Percentiles rank a stretch among this genome's conserved stretches.
phyloP scores from a whole-genome alignment of 2,329 filamentous ascomycete species.

The Lizonia empirigonia region DNA sequence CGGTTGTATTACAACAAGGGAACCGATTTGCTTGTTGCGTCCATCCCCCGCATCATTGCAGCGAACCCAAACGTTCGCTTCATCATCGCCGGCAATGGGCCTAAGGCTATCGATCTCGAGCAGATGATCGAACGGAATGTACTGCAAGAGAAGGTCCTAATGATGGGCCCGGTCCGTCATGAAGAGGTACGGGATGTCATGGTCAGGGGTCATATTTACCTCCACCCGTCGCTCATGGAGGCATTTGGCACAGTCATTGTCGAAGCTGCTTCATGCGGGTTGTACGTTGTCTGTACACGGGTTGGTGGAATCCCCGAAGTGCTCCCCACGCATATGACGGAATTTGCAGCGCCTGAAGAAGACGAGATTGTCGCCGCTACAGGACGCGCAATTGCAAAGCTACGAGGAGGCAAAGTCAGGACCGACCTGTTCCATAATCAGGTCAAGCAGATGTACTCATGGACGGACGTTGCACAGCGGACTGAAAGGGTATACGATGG shows the following conservation, averaged over 20 bases:
- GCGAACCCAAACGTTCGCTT: constrained; percentile 92
- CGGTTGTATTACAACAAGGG: constrained; percentile 99
- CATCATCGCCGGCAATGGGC: constrained; percentile 93
- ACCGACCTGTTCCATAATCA: constrained; percentile 96
- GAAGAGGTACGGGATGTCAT: constrained; percentile 98
- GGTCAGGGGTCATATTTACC: constrained; percentile 94
- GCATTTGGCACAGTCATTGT: constrained; percentile 98
- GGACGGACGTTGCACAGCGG: constrained; percentile 91
- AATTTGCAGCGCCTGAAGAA: constrained; percentile 95
- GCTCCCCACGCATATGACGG: constrained; percentile 93
- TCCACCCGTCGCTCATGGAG: constrained; percentile 93
- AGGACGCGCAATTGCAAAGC: constrained; percentile 81
- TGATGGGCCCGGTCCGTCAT: constrained; percentile 89
- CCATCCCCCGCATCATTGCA: constrained; percentile 89
- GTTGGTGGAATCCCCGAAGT: constrained; percentile 98
- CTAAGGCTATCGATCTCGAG: constrained; percentile 96
- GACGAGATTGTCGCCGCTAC: constrained; percentile 92
- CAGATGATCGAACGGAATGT: constrained; percentile 98
- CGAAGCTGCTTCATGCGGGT: constrained; percentile 90
- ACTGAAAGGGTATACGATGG: constrained; percentile 96
- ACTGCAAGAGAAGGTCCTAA: constrained; percentile 88
- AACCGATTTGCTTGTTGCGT: constrained; percentile 93
- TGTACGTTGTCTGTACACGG: constrained; percentile 95
- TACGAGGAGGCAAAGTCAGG: constrained; percentile 83
- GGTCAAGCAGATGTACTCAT: constrained; percentile 98